phyloP scores from a whole-genome alignment of 2,329 filamentous ascomycete genomes.

The Xylariales sp. region DNA sequence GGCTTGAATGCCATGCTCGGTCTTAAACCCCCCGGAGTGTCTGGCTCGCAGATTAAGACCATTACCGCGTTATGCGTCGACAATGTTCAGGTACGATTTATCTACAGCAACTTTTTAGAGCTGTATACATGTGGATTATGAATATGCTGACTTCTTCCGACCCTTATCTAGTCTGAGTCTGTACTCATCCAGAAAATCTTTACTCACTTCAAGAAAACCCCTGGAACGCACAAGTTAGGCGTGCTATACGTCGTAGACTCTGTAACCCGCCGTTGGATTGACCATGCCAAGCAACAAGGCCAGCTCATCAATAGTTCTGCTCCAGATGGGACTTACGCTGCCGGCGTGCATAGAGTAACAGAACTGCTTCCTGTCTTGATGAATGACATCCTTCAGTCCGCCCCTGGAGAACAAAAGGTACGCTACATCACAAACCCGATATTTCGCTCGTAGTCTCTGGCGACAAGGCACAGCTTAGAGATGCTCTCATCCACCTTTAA shows the following conservation, averaged over 20 bases:
- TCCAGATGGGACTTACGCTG: slow-evolving; percentile 87
- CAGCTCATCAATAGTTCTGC: slow-evolving; percentile 78
- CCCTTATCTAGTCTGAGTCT: slow-evolving; percentile 71
- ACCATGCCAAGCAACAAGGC: slow-evolving; percentile 82
- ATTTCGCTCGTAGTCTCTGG: slow-evolving; percentile 24
- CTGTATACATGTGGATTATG: slow-evolving; percentile 14
- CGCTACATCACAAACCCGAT: slow-evolving; percentile 41
- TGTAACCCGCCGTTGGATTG: slow-evolving; percentile 97
- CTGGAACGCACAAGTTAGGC: slow-evolving; percentile 93
- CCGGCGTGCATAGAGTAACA: slow-evolving; percentile 93
- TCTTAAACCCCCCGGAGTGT: slow-evolving; percentile 90
- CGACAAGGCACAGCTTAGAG: slow-evolving; percentile 15
- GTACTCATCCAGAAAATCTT: slow-evolving; percentile 94
- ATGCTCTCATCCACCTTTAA: slow-evolving; percentile 9
- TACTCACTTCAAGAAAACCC: slow-evolving; percentile 94
- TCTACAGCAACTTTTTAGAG: slow-evolving; percentile 7
- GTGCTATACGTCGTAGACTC: slow-evolving; percentile 99
- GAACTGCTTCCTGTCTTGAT: slow-evolving; percentile 90
- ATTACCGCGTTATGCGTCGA: slow-evolving; percentile 84
- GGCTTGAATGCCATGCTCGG: slow-evolving; percentile 87
- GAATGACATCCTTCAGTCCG: slow-evolving; percentile 86
- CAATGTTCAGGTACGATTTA: slow-evolving; percentile 76
- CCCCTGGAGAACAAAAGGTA: slow-evolving; percentile 96
- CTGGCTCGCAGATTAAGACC: slow-evolving; percentile 82
- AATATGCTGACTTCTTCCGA: slow-evolving; percentile 14